Conservation (phyloP, 768 basidiomycete genomes). For the Trametes sanguinea region DNA sequence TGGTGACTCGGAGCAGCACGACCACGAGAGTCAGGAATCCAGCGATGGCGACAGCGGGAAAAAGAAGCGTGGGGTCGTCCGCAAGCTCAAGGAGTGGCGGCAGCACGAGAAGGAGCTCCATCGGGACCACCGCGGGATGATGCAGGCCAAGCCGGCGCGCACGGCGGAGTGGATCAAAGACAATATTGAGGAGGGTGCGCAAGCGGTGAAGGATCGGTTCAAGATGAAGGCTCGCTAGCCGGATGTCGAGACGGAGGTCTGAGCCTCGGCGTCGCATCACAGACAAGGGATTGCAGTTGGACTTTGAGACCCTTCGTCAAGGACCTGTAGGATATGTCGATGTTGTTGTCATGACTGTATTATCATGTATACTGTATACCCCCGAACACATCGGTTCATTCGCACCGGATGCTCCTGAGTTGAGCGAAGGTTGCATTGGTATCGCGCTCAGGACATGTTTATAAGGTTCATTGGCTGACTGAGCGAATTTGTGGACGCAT, state of each 20-base stretch:
- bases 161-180: conserved; percentile 59
- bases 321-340: no score
- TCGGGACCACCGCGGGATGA: conserved; percentile 59
- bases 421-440: no score
- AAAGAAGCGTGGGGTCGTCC: conserved; percentile 30
- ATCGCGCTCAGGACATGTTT: no score
- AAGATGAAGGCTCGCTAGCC: conserved; percentile 40
- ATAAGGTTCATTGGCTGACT: no score
- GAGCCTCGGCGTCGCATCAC: not conserved
- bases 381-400: no score
- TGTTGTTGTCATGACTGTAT: no score
- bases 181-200: conserved; percentile 47
- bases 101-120: conserved; percentile 47
- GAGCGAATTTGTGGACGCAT: no score
- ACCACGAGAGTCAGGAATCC: conserved; percentile 29
- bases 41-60: conserved; percentile 35
- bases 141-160: conserved; percentile 60
- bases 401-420: no score
- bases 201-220: conserved; percentile 39
- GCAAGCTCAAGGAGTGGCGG: conserved; percentile 44
- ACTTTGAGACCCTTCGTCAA: no score
- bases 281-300: no score
- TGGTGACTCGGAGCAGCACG: conserved; percentile 5
- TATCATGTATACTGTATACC: no score
- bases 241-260: conserved; percentile 36